Percentiles rank a stretch among this genome's conserved stretches.
These are phyloP conservation scores for Alternaria solani DNA, from an alignment of 2,329 filamentous ascomycete species.

Conservation along the genomic window DNA sequence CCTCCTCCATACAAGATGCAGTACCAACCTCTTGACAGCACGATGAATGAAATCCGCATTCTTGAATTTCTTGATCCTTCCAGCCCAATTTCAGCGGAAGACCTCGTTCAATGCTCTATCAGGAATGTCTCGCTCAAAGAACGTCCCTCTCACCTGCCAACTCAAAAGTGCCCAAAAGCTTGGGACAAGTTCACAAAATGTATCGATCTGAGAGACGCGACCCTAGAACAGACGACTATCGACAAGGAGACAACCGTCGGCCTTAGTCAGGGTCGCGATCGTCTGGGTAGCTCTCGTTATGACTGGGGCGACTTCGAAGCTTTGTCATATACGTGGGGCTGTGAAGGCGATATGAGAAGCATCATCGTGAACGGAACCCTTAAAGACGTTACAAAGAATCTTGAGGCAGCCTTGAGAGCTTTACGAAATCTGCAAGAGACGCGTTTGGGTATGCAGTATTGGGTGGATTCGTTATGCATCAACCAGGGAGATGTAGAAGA, in stretches of 20 bases:
- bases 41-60: not conserved
- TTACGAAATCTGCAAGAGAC: not conserved
- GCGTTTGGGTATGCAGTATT: not conserved
- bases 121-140: not conserved
- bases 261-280: accelerated
- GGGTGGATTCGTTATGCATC: not conserved
- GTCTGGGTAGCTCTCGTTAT: not conserved
- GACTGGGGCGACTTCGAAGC: not conserved
- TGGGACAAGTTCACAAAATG: not conserved
- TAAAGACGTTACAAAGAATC: not conserved
- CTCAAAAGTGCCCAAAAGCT: not conserved
- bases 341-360: not conserved
- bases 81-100: too few species aligned
- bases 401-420: not conserved
- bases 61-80: not conserved
- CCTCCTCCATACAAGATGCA: not conserved
- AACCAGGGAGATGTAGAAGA: not conserved
- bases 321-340: not conserved
- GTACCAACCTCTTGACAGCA: not conserved
- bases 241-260: not conserved
- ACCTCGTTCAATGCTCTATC: not conserved
- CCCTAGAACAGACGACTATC: not conserved
- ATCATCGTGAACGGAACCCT: accelerated
- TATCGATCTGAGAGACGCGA: not conserved
- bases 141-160: not conserved